A percentile compares a stretch with the other conserved stretches of the same genome.
These are phyloP conservation scores for Arctium minus DNA, from an alignment of 129 eudicot species.

Conservation along the genomic window DNA sequence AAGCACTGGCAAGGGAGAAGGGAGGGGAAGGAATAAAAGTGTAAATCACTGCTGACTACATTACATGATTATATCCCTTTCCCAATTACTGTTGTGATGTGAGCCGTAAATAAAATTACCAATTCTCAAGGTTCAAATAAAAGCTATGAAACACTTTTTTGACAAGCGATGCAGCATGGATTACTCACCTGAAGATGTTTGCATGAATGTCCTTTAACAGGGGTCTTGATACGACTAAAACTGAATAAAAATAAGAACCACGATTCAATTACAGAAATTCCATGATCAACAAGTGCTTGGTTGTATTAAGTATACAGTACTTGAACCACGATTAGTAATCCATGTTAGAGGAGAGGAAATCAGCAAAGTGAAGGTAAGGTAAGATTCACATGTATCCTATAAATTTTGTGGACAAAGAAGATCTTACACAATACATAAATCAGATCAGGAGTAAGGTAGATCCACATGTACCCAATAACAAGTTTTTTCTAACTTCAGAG, in stretches of 20 bases:
- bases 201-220: constrained; percentile 83
- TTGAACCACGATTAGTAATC: background rate
- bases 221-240: constrained; percentile 58
- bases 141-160: background rate
- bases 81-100: background rate
- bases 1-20: constrained; percentile 54
- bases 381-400: too few species aligned
- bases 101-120: background rate
- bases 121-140: background rate
- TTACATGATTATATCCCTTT: background rate
- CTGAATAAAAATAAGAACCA: constrained; percentile 35
- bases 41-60: background rate
- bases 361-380: too few species aligned
- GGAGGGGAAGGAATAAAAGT: background rate
- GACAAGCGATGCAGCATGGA: background rate
- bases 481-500: background rate
- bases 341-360: too few species aligned
- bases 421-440: too few species aligned
- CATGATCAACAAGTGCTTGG: background rate
- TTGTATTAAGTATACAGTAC: background rate
- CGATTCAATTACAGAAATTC: background rate
- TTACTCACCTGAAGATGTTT: constrained; percentile 76
- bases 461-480: background rate
- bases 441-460: too few species aligned
- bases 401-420: too few species aligned